Base-by-base conservation (phyloP, 495 filamentous ascomycete species). In the Aspergillus cristatus region DNA sequence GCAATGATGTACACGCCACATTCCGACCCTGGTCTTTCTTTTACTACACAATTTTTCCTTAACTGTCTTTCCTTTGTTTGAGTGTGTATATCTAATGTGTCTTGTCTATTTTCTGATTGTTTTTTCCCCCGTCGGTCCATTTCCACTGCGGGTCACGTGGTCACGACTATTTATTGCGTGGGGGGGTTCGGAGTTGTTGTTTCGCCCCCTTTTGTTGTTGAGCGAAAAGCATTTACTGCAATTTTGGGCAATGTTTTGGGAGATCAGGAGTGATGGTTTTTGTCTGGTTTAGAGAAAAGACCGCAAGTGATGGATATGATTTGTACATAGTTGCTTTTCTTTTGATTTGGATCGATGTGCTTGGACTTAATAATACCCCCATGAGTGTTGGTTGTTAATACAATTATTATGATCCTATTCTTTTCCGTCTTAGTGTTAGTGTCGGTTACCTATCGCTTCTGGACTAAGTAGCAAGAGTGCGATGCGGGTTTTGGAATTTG, bases 21-120 rank as follows among this genome's bases (percentile, higher is more conserved):
- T 18, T 38, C 46, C 29, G 40, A 39, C 46, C 42, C 24, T 35
- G 31, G 46, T 42, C 50, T 34, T 35, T 47, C 46, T 16, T 52
- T 51, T 6, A 17, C 11, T 11, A 15, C 28, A 20, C n/a, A n/a
- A n/a, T n/a, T n/a, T n/a, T 42, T 49, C 32, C 29, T 37, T 51
- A 37, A 37, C 38, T 40, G 26, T 38, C 47, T 50, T 47, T 43
- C 48, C 38, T 50, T 59, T 61, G 53, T n/a, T n/a, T n/a, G n/a
- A n/a, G n/a, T n/a, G n/a, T n/a, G n/a, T 63, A 57, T 43, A 48
- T 52, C 43, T 62, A 59, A 60, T 51, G 46, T 63, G 60, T 64
- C 62, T 51, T 49, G 53, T 38, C 4, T 24, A 8, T 4, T 4
- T 4, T 24, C 4, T 4, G 20, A 57, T 58, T 41, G 50, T 42